These are phyloP conservation scores for Petunia secreta DNA, from an alignment of 257 asterid genomes.

Conservation along the genomic window DNA sequence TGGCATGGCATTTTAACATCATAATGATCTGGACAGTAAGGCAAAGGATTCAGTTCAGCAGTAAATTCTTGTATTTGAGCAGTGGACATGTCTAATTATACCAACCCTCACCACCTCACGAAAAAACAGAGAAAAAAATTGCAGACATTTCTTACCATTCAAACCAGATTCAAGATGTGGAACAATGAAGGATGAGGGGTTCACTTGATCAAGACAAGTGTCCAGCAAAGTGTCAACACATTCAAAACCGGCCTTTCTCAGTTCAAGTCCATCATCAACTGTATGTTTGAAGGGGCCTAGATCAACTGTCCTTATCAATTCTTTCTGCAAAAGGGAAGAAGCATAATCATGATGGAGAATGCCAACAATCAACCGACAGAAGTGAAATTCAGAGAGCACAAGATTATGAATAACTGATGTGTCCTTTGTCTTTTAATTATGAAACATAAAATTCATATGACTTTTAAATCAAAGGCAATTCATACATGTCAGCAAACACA, in stretches of 20 bases:
- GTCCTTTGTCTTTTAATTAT: conserved; percentile 10
- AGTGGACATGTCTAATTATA: not conserved
- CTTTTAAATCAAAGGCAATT: not conserved
- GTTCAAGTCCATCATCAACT: conserved; percentile 98
- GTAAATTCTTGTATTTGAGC: conserved; percentile 2
- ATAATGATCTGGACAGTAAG: conserved; percentile 74
- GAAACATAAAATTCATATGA: not conserved
- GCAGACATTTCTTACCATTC: conserved; percentile 66
- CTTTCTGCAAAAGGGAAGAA: conserved; percentile 69
- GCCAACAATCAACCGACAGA: not conserved
- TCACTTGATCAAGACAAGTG: conserved; percentile 94
- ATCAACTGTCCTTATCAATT: conserved; percentile 97
- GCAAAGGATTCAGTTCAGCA: conserved; percentile 27
- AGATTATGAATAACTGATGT: not conserved
- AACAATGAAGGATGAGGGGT: conserved; percentile 96
- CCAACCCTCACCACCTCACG: conserved; percentile 12
- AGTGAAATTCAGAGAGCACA: not conserved
- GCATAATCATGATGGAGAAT: conserved; percentile 12
- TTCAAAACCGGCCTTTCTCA: conserved; percentile 98
- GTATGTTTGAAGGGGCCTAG: conserved; percentile 99
- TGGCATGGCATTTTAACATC: conserved; percentile 99
- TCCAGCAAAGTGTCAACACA: conserved; percentile 97
- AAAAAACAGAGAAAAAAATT: not conserved
- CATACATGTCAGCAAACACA: not conserved
- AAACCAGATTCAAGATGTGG: conserved; percentile 94